phyloP scores from a whole-genome alignment of 768 basidiomycete species.

The Pluteus cervinus region DNA sequence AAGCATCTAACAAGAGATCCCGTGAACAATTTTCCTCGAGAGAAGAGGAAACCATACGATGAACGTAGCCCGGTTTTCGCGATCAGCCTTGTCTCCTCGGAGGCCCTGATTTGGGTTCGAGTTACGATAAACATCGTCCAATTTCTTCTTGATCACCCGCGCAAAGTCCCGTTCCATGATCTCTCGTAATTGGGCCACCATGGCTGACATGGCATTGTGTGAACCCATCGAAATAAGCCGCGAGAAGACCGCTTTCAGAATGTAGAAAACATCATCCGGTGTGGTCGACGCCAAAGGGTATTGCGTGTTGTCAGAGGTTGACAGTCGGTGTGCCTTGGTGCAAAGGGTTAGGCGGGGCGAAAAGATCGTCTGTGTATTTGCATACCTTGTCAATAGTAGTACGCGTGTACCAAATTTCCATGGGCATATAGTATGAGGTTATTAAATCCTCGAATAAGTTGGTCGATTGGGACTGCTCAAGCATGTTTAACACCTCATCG shows the following conservation, averaged over 20 bases:
- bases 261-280: slow-evolving; percentile 95
- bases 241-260: slow-evolving; percentile 78
- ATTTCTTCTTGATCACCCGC: slow-evolving; percentile 71
- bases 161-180: slow-evolving; percentile 82
- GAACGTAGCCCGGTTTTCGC: slow-evolving; percentile 73
- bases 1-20: slow-evolving; percentile 49
- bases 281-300: slow-evolving; percentile 63
- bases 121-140: slow-evolving; percentile 82
- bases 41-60: slow-evolving; percentile 49
- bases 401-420: slow-evolving; percentile 90
- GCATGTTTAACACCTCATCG: neutral
- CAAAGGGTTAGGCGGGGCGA: neutral
- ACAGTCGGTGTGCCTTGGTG: slow-evolving; percentile 79
- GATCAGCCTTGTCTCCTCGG: slow-evolving; percentile 71
- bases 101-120: slow-evolving; percentile 32
- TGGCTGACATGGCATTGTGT: slow-evolving; percentile 46
- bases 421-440: slow-evolving; percentile 71
- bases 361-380: neutral
- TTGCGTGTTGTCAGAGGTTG: slow-evolving; percentile 64
- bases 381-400: slow-evolving; percentile 82
- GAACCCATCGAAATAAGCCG: slow-evolving; percentile 79
- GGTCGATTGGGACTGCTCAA: slow-evolving; percentile 26
- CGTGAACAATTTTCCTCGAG: slow-evolving; percentile 2
- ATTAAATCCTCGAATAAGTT: slow-evolving; percentile 66
- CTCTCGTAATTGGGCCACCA: slow-evolving; percentile 58